Evolutionary conservation across 306 rosid genomes (phyloP), one percentile per base, ranked within the genome.

Genomic region (Oemleria cerasiformis): DNA sequence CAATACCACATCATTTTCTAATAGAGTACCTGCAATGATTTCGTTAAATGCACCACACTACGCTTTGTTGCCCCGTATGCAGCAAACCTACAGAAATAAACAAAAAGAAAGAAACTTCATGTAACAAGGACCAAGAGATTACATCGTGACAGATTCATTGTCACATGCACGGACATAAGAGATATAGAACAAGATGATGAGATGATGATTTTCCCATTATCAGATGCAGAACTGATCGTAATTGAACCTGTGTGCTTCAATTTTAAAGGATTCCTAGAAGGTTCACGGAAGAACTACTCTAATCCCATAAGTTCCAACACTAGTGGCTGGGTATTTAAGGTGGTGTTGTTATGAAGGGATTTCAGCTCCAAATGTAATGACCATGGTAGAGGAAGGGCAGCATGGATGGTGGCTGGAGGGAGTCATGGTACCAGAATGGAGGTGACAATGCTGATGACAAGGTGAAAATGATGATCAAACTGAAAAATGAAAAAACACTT

Each of bases 51-150:
- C 76, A 93, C 98, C 72, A 84, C 98, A 57, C 98, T 93, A 79
- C 98, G 89, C 81, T 93, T 93, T 74, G 98, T 93, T 77, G 98
- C 98, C 80, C 98, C 98, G 58, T 93, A 90, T 34, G 98, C 98
- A 77, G 98, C 97, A 90, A 93, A 93, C 82, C 98, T 93, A 76
- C 42, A 74, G 65, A 70, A 73, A 69, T 30, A 38, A 39, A 44
- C 54, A 49, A 60, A 65, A 50, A 60, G 58, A 72, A n/a, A 40
- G 34, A 68, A 14, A 36, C 20, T 71, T 55, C 41, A 38, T 30
- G 44, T 25, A 70, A 68, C 9, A 21, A 23, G 67, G 58, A 68
- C 67, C 47, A 36, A 50, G 44, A 47, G 25, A 47, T 50, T 67
- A 17, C 9, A 17, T 68, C 34, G 36, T n/a, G 7, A 68, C 34